Evolutionary conservation across 2,329 filamentous ascomycete genomes (phyloP).

Genomic region (Neodidymelliopsis sp.): DNA sequence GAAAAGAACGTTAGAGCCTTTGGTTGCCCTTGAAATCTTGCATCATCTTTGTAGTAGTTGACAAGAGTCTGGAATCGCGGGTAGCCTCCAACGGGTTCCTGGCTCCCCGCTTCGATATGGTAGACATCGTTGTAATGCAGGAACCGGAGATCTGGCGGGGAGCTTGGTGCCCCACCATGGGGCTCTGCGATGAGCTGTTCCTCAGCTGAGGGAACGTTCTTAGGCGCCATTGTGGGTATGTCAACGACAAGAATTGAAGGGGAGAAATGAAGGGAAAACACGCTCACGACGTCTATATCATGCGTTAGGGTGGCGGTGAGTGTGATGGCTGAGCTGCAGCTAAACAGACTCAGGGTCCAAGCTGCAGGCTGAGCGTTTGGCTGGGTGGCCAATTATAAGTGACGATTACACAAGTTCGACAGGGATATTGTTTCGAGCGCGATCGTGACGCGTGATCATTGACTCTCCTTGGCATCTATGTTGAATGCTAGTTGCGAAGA

Average conservation of each 20-base stretch:
- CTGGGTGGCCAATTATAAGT: slow-evolving; percentile 31
- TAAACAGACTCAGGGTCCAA: slow-evolving; percentile 40
- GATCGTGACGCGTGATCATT: slow-evolving; percentile 7
- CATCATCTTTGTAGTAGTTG: slow-evolving; percentile 73
- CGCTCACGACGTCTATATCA: slow-evolving; percentile 20
- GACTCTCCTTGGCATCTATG: slow-evolving; percentile 5
- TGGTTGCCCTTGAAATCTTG: slow-evolving; percentile 68
- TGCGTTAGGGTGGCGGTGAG: slow-evolving; percentile 34
- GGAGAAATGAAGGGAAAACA: background rate
- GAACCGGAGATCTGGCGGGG: slow-evolving; percentile 75
- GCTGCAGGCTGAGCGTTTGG: slow-evolving; percentile 16
- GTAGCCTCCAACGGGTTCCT: slow-evolving; percentile 83
- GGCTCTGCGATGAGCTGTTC: slow-evolving; percentile 53
- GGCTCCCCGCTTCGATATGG: slow-evolving; percentile 78
- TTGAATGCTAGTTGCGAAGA: background rate
- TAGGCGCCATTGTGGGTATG: slow-evolving; percentile 35
- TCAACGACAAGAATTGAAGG: too few relatives aligned
- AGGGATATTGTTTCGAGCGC: slow-evolving; percentile 20
- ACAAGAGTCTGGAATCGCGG: slow-evolving; percentile 81
- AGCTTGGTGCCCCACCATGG: slow-evolving; percentile 51
- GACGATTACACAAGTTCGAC: slow-evolving; percentile 27
- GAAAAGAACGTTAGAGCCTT: slow-evolving; percentile 82
- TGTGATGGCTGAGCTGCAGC: slow-evolving; percentile 20
- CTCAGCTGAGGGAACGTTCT: slow-evolving; percentile 37
- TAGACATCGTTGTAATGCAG: slow-evolving; percentile 96